Percentiles rank a stretch among this genome's conserved stretches.
These are phyloP conservation scores for Larix kaempferi DNA, from an alignment of 75 land plant species.

Conservation along the genomic window DNA sequence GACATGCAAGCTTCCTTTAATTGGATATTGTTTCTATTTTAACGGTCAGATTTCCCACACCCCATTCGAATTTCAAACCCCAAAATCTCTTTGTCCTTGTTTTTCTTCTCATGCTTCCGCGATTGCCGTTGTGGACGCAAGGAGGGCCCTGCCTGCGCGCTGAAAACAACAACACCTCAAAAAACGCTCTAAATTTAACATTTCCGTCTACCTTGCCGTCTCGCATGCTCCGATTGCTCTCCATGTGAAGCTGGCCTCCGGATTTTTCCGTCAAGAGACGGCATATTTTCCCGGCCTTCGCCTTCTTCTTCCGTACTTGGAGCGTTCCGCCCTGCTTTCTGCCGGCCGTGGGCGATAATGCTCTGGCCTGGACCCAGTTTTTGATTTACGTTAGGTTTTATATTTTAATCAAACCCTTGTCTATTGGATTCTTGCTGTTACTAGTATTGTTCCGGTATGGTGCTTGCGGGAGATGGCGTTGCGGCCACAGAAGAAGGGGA, in stretches of 20 bases:
- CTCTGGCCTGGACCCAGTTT: neutral
- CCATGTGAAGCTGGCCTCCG: neutral
- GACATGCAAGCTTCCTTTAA: too few relatives aligned
- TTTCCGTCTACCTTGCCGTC: neutral
- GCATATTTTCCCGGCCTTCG: neutral
- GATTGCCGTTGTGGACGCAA: neutral
- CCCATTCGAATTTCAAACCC: neutral
- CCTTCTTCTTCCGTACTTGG: neutral
- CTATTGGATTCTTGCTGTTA: neutral
- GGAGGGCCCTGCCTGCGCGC: slow-evolving; percentile 1
- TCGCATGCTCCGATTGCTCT: neutral
- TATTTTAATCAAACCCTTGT: neutral
- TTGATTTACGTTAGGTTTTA: neutral
- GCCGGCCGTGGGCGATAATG: neutral
- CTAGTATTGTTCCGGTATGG: neutral
- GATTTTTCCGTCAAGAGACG: neutral
- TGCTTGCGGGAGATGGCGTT: neutral
- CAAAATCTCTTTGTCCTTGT: too few relatives aligned
- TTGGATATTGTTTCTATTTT: neutral
- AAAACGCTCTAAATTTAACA: too few relatives aligned
- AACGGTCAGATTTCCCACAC: neutral
- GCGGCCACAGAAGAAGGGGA: too few relatives aligned
- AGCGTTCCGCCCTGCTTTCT: neutral
- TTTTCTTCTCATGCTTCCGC: neutral
- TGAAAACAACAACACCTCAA: neutral